Evolutionary conservation across 768 basidiomycete species (phyloP).

Genomic region (Amanita brunnescens): DNA sequence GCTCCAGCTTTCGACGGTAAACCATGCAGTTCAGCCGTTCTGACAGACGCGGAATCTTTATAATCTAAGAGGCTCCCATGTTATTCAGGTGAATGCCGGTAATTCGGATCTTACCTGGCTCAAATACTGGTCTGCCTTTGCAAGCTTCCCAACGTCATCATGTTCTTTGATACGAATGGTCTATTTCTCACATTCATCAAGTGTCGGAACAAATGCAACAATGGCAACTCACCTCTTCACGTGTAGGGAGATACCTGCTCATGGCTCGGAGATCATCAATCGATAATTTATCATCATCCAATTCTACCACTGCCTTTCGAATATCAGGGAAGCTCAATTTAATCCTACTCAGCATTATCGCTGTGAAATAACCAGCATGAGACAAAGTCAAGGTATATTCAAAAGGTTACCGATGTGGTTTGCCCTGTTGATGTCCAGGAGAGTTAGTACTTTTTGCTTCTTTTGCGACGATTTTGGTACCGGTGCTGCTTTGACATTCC

Average conservation of each 20-base stretch:
- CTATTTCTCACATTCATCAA: slow-evolving; percentile 23
- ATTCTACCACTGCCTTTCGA: slow-evolving; percentile 56
- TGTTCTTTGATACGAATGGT: slow-evolving; percentile 58
- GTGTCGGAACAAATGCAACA: no score
- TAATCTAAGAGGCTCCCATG: slow-evolving; percentile 41
- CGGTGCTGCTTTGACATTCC: slow-evolving; percentile 34
- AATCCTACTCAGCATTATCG: slow-evolving; percentile 78
- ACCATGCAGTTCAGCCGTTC: slow-evolving; percentile 77
- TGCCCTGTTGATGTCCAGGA: slow-evolving; percentile 74
- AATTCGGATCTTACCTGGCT: slow-evolving; percentile 39
- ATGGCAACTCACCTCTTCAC: slow-evolving; percentile 54
- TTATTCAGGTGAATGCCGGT: background rate
- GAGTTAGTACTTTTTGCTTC: slow-evolving; percentile 56
- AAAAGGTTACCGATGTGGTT: slow-evolving; percentile 61
- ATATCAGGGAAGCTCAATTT: slow-evolving; percentile 59
- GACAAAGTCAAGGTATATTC: slow-evolving; percentile 1
- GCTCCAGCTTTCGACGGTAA: slow-evolving; percentile 71
- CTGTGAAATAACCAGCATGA: slow-evolving; percentile 25
- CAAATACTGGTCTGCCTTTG: slow-evolving; percentile 82
- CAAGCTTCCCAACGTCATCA: slow-evolving; percentile 62
- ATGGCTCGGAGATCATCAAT: slow-evolving; percentile 74
- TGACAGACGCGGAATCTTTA: slow-evolving; percentile 64
- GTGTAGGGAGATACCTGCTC: slow-evolving; percentile 66
- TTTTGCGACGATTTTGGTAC: slow-evolving; percentile 29
- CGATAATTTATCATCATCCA: slow-evolving; percentile 61